Percentiles rank a stretch among this genome's conserved stretches.
phyloP scores from a whole-genome alignment of 1,139 yeast species.

The Casaregolazyma suthepensis region DNA sequence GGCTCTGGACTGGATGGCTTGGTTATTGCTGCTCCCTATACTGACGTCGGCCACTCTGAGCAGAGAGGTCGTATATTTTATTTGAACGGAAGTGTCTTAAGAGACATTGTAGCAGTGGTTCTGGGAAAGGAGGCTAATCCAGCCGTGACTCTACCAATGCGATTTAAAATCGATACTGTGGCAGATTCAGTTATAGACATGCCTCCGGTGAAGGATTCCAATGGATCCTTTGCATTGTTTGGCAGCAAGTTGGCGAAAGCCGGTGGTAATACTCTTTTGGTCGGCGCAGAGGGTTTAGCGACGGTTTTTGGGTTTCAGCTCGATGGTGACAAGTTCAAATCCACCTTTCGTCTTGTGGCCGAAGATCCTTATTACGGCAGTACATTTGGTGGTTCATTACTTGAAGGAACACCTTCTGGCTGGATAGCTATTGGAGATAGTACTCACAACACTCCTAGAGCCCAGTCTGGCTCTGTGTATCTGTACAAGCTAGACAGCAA shows the following conservation, averaged over 20 bases:
- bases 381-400: slow-evolving; percentile 27
- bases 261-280: slow-evolving; percentile 17
- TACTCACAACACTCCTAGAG: slow-evolving; percentile 20
- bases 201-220: slow-evolving; percentile 5
- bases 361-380: slow-evolving; percentile 12
- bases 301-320: slow-evolving; percentile 26
- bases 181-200: slow-evolving; percentile 11
- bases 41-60: slow-evolving; percentile 28
- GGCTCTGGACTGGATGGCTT: slow-evolving; percentile 38
- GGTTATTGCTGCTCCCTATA: slow-evolving; percentile 40
- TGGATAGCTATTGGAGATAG: slow-evolving; percentile 27
- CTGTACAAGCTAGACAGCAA: slow-evolving; percentile 29
- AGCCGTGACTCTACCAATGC: slow-evolving; percentile 9
- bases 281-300: slow-evolving; percentile 30
- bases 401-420: slow-evolving; percentile 22
- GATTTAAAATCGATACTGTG: slow-evolving; percentile 25
- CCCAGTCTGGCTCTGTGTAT: slow-evolving; percentile 37
- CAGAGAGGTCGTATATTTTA: slow-evolving; percentile 42
- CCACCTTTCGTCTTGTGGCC: not conserved
- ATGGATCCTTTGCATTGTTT: slow-evolving; percentile 21
- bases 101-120: slow-evolving; percentile 9
- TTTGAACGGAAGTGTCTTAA: slow-evolving; percentile 33
- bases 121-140: slow-evolving; percentile 5
- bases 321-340: not conserved
- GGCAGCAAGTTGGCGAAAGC: slow-evolving; percentile 24